These are phyloP conservation scores for Cryptosporidium meleagridis DNA, from an alignment of 169 alveolate species.

Conservation along the genomic window DNA sequence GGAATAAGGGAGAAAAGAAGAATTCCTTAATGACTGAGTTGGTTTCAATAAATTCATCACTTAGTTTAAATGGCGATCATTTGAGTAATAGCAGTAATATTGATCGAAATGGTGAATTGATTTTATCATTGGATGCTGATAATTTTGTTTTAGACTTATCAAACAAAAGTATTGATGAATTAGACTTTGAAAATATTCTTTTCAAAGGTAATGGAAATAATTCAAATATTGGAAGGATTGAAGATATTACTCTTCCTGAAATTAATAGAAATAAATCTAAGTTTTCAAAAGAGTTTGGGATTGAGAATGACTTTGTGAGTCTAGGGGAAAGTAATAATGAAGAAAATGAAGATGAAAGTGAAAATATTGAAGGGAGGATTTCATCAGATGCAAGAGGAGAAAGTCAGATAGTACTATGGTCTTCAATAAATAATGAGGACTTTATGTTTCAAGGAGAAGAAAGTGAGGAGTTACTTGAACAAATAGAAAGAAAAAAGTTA, in stretches of 20 bases:
- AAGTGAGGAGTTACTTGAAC: not conserved
- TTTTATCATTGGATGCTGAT: slow-evolving; percentile 10
- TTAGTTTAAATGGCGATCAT: not conserved
- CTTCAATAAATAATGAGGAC: slow-evolving; percentile 39
- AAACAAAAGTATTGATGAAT: not conserved
- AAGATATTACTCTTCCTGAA: slow-evolving; percentile 45
- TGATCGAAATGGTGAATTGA: not conserved
- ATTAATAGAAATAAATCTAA: not conserved
- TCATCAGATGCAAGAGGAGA: not conserved
- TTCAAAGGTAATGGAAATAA: not conserved
- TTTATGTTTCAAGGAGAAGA: slow-evolving; percentile 42
- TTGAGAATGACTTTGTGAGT: not conserved
- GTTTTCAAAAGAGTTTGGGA: not conserved
- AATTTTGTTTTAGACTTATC: slow-evolving; percentile 36
- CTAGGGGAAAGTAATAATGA: not conserved
- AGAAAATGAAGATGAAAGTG: not conserved
- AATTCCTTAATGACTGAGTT: not conserved
- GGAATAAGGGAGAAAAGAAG: not conserved
- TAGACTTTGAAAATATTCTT: not conserved
- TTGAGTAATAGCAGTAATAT: not conserved
- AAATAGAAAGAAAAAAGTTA: not conserved
- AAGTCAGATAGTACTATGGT: slow-evolving; percentile 1
- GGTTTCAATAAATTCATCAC: slow-evolving; percentile 51
- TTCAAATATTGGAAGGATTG: slow-evolving; percentile 19
- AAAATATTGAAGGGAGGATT: not conserved